phyloP scores from a whole-genome alignment of 1,139 yeast genomes.

The Suhomyces chickasaworum region DNA sequence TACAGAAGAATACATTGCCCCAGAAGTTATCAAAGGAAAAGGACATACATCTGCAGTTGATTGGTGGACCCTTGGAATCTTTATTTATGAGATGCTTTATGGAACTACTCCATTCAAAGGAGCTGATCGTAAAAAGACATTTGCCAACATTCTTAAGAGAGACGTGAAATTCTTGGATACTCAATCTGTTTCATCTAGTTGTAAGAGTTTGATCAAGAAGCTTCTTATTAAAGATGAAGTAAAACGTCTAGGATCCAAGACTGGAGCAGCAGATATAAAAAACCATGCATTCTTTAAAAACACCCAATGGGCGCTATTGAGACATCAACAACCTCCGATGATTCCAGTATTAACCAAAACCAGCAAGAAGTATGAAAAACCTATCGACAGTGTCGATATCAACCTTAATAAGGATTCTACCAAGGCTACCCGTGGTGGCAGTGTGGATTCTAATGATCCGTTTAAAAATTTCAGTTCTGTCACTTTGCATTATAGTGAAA shows the following conservation, averaged over 20 bases:
- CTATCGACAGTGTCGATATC: constrained; percentile 31
- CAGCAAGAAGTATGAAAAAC: constrained; percentile 32
- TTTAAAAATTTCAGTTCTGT: constrained; percentile 87
- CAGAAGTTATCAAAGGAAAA: constrained; percentile 94
- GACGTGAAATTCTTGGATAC: constrained; percentile 74
- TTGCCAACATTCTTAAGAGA: constrained; percentile 79
- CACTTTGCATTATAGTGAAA: constrained; percentile 75
- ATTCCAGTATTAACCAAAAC: constrained; percentile 76
- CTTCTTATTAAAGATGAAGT: constrained; percentile 84
- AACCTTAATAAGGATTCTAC: constrained; percentile 14
- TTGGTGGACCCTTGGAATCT: constrained; percentile 98
- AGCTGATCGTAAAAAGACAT: constrained; percentile 80
- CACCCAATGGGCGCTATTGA: constrained; percentile 90
- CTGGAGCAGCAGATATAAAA: constrained; percentile 94
- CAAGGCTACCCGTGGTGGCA: constrained; percentile 6
- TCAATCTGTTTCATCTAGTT: constrained; percentile 62
- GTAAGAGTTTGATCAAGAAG: constrained; percentile 79
- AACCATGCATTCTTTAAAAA: constrained; percentile 86
- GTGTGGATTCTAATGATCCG: constrained; percentile 58
- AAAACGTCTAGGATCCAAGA: constrained; percentile 83
- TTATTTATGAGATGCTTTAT: constrained; percentile 88
- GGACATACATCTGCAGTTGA: constrained; percentile 98
- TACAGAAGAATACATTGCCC: constrained; percentile 97
- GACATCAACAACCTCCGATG: constrained; percentile 94
- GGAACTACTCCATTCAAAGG: constrained; percentile 98